A percentile compares a stretch with the other conserved stretches of the same genome.
Evolutionary conservation across 805 yeast species (phyloP).

Genomic region (baker's yeast (Saccharomyces cerevisiae)): DNA sequence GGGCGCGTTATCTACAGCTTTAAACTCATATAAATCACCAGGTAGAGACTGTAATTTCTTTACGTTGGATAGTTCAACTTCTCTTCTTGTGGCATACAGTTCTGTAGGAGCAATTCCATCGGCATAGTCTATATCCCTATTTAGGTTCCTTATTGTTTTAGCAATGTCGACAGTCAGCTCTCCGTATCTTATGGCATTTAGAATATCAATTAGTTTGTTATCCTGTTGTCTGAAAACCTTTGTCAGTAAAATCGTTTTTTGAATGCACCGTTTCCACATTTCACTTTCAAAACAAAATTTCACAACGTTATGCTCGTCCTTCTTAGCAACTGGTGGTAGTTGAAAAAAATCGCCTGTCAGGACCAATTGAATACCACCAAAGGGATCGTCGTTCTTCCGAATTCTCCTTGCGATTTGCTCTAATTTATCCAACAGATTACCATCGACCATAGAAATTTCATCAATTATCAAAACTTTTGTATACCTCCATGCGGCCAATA

Average conservation of each 20-base stretch:
- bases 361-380: constrained; percentile 89
- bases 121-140: constrained; percentile 47
- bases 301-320: constrained; percentile 26
- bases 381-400: constrained; percentile 48
- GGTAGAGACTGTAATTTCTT: constrained; percentile 41
- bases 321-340: constrained; percentile 75
- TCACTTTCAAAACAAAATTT: constrained; percentile 67
- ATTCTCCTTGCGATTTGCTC: constrained; percentile 58
- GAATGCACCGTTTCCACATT: constrained; percentile 58
- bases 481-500: constrained; percentile 44
- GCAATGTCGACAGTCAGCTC: constrained; percentile 43
- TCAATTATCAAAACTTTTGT: constrained; percentile 74
- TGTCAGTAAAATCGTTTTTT: constrained; percentile 59
- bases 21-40: constrained; percentile 39
- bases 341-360: constrained; percentile 95
- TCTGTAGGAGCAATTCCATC: constrained; percentile 88
- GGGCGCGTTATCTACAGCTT: constrained; percentile 37
- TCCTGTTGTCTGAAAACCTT: constrained; percentile 86
- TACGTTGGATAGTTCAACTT: constrained; percentile 71
- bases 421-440: constrained; percentile 63
- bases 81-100: constrained; percentile 74
- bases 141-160: constrained; percentile 41
- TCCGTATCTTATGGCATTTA: constrained; percentile 77
- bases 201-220: constrained; percentile 60
- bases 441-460: constrained; percentile 93